Base-by-base conservation (phyloP, 768 basidiomycete species). In the Lentinula lateritia region DNA sequence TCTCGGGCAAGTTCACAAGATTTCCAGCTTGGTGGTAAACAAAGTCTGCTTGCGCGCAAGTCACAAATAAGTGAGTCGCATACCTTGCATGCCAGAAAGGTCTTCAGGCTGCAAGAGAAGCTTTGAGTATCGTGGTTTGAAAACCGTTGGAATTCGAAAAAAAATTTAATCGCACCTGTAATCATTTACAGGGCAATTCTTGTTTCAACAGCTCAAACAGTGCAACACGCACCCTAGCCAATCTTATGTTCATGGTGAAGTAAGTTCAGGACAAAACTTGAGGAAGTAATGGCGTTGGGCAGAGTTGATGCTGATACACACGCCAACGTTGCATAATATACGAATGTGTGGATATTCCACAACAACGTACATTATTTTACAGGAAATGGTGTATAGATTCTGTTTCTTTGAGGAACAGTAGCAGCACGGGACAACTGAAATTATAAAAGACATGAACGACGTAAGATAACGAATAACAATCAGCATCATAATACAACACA, bases 1-100 rank as follows among this genome's bases (percentile, higher is more conserved):
- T 93, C 73, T 96, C 95, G 0, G 95, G 95, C 28, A 98, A 76
- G 69, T 96, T 97, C 72, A 95, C 88, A 62, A 96, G 78, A 73
- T 98, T 98, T 69, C 90, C 88, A 61, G 93, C 89, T 74, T 55
- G 28, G 16, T 35, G 3, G 12, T 41, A 3, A 16, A 28, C 28
- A 3, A 28, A 28, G 28, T 28, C 28, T 28, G 28, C 28, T 28
- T 28, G 28, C 28, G 28, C 28, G 2, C 13, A 53, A 53, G 35
- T 16, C 10, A 32, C 13, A 5, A 28, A 32, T 28, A 35, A 8
- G 13, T 1, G 35, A 56, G 13, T 1, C 7, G n/a, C 23, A 48
- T 56, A 56, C 55, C 55, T 56, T 98, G 95, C 93, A 97, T 96
- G 12, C 90, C 93, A 66, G 86, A 77, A 65, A 96, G 83, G 74